These are phyloP conservation scores for Lactuca sativa DNA, from an alignment of 129 eudicot species.

Conservation along the genomic window DNA sequence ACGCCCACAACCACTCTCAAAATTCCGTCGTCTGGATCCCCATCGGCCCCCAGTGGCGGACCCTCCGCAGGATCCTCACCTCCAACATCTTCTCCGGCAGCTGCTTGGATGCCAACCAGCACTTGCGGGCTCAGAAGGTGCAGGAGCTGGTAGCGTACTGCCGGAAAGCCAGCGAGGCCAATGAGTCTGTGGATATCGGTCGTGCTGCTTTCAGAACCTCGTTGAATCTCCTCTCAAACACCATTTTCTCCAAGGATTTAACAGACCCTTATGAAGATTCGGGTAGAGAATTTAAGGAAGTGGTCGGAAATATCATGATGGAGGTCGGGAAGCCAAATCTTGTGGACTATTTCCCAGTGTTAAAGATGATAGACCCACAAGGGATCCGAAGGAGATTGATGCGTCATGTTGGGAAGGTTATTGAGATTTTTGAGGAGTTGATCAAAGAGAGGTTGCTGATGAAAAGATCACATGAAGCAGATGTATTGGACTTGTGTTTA, in stretches of 20 bases:
- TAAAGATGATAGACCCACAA: not conserved
- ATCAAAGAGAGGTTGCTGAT: not conserved
- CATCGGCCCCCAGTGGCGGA: not conserved
- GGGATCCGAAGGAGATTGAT: not conserved
- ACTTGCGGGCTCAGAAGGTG: not conserved
- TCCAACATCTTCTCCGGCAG: not conserved
- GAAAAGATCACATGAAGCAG: not conserved
- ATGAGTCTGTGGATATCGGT: not conserved
- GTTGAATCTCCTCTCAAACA: not conserved
- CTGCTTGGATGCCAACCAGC: not conserved
- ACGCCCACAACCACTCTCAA: conserved; percentile 14
- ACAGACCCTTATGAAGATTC: not conserved
- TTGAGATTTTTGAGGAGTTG: conserved; percentile 4
- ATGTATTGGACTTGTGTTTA: not conserved
- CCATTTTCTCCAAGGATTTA: conserved; percentile 1
- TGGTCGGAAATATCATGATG: not conserved
- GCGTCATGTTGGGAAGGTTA: not conserved
- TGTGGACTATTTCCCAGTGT: not conserved
- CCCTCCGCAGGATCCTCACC: conserved; percentile 1
- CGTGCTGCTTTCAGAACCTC: conserved; percentile 3
- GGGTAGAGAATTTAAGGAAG: not conserved
- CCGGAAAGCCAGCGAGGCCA: not conserved
- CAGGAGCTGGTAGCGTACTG: not conserved
- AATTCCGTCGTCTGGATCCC: conserved; percentile 5
- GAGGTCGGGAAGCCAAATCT: conserved; percentile 1